Evolutionary conservation across 2,329 filamentous ascomycete genomes (phyloP).

Genomic region (Ustilaginoidea virens): DNA sequence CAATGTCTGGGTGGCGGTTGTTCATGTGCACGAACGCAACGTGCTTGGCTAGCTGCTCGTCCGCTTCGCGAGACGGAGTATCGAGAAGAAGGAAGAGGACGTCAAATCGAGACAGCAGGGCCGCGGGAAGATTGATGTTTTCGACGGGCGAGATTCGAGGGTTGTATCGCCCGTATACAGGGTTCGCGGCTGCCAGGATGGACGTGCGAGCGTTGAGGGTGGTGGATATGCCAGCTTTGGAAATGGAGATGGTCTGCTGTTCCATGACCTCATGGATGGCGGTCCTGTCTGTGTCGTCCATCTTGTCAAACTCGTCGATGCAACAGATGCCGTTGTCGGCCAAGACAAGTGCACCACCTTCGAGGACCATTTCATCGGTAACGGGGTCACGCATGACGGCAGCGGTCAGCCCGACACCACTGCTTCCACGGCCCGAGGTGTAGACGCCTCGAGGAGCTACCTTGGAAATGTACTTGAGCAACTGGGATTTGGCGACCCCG

Average conservation of each 20-base stretch:
- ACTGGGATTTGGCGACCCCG: conserved; percentile 96
- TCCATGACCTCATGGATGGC: conserved; percentile 84
- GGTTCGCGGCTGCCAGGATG: conserved; percentile 91
- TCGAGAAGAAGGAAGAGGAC: conserved; percentile 94
- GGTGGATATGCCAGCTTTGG: conserved; percentile 54
- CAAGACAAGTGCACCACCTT: conserved; percentile 64
- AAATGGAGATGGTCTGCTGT: conserved; percentile 75
- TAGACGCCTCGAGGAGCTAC: conserved; percentile 87
- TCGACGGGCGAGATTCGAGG: conserved; percentile 93
- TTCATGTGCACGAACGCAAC: conserved; percentile 97
- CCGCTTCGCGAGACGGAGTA: conserved; percentile 74
- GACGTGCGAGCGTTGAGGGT: conserved; percentile 92
- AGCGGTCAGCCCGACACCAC: conserved; percentile 67
- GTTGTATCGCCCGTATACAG: conserved; percentile 95
- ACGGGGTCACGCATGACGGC: conserved; percentile 75
- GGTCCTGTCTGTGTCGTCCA: conserved; percentile 71
- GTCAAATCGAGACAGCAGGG: conserved; percentile 91
- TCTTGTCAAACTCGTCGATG: conserved; percentile 81
- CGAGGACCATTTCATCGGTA: conserved; percentile 72
- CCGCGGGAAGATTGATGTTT: conserved; percentile 98
- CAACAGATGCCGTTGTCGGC: conserved; percentile 77
- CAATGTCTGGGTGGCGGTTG: conserved; percentile 72
- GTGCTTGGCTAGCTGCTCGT: conserved; percentile 89
- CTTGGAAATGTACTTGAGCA: conserved; percentile 97
- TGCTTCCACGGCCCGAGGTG: conserved; percentile 67